phyloP scores from a whole-genome alignment of 495 filamentous ascomycete species.

The Daldinia vernicosa region DNA sequence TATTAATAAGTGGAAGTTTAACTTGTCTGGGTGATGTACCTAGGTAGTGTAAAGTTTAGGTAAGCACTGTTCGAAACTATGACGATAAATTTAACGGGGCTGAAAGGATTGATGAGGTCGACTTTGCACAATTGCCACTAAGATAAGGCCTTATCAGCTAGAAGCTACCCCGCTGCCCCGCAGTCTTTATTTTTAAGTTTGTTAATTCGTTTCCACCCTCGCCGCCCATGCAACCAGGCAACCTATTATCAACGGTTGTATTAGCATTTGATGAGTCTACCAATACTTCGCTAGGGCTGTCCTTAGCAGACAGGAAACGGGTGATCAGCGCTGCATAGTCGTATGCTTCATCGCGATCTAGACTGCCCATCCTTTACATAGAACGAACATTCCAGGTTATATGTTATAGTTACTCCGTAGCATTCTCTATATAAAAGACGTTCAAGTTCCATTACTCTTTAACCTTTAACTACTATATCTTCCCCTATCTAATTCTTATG shows the following conservation, averaged over 20 bases:
- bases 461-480: neutral
- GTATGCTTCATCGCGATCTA: constrained; percentile 42
- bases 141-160: constrained; percentile 32
- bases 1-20: constrained; percentile 3
- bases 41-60: neutral
- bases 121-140: constrained; percentile 8
- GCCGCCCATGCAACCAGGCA: constrained; percentile 1
- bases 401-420: neutral
- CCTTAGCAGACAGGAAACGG: constrained; percentile 5
- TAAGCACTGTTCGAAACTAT: neutral
- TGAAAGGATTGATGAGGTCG: neutral
- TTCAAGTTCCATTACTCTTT: constrained; percentile 5
- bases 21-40: neutral
- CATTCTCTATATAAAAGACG: constrained; percentile 16
- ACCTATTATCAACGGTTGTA: neutral
- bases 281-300: constrained; percentile 5
- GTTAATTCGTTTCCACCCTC: neutral
- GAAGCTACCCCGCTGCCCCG: constrained; percentile 44
- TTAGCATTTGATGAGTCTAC: neutral
- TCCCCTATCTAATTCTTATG: constrained; percentile 7
- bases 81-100: constrained; percentile 12
- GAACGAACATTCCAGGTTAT: constrained; percentile 21
- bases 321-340: constrained; percentile 35
- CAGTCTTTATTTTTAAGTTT: constrained; percentile 15
- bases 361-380: neutral